phyloP scores from a whole-genome alignment of 75 land plant species.

The Pseudotsuga menziesii region DNA sequence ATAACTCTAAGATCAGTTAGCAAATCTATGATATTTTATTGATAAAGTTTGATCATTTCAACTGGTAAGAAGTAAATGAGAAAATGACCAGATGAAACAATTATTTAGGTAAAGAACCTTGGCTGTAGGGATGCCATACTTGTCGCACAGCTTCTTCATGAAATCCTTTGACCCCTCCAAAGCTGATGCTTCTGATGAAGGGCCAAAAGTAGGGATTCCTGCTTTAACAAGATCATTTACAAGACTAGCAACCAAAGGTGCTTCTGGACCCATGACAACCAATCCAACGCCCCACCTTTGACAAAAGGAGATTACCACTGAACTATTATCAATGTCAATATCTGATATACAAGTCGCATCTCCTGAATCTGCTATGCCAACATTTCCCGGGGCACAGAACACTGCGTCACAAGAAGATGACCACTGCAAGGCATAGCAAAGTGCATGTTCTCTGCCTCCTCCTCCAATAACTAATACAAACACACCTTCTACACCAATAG shows the following conservation, averaged over 20 bases:
- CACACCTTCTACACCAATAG: slow-evolving; percentile 20
- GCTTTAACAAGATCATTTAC: slow-evolving; percentile 70
- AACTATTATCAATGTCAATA: slow-evolving; percentile 51
- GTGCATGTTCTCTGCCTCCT: slow-evolving; percentile 96
- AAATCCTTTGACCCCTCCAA: slow-evolving; percentile 94
- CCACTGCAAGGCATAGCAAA: slow-evolving; percentile 78
- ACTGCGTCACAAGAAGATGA: slow-evolving; percentile 82
- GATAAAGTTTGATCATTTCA: neutral
- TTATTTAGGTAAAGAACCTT: slow-evolving; percentile 35
- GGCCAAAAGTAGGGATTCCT: slow-evolving; percentile 90
- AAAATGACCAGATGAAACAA: neutral
- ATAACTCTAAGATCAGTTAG: too few species aligned
- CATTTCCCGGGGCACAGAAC: slow-evolving; percentile 97
- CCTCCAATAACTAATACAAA: slow-evolving; percentile 83
- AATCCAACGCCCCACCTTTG: slow-evolving; percentile 63
- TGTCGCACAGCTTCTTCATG: slow-evolving; percentile 91
- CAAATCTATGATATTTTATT: too few species aligned
- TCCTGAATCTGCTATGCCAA: slow-evolving; percentile 87
- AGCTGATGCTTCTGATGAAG: slow-evolving; percentile 89
- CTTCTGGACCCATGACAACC: slow-evolving; percentile 96
- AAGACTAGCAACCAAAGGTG: slow-evolving; percentile 90
- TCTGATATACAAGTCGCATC: slow-evolving; percentile 79
- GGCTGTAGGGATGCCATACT: slow-evolving; percentile 93
- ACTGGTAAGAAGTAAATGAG: neutral
- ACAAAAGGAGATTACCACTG: slow-evolving; percentile 71